phyloP scores from a whole-genome alignment of 1,284 basidiomycete species.

The Neonothopanus nambi region DNA sequence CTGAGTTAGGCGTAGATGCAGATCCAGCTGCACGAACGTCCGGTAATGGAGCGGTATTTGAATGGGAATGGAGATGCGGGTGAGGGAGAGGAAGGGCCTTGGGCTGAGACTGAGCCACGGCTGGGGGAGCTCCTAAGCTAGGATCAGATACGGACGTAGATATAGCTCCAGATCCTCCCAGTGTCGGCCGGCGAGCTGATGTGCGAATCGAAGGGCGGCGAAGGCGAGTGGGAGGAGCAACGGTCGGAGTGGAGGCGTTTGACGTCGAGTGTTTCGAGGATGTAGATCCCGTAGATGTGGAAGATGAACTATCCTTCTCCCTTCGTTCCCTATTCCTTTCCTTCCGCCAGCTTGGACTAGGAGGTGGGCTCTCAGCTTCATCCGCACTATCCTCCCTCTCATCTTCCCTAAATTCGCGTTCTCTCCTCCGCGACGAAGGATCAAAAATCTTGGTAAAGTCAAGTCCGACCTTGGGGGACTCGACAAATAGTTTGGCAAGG shows the following conservation, averaged over 20 bases:
- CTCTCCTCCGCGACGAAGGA: constrained; percentile 35
- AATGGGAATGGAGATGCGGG: constrained; percentile 22
- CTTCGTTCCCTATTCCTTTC: constrained; percentile 24
- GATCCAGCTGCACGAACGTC: constrained; percentile 13
- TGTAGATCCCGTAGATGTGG: constrained; percentile 5
- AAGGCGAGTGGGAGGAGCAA: constrained; percentile 38
- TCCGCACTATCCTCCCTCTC: constrained; percentile 10
- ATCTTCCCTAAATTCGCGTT: constrained; percentile 3
- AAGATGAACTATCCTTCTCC: constrained; percentile 17
- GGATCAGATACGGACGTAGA: constrained; percentile 24
- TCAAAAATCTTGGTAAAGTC: constrained; percentile 78
- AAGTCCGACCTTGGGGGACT: constrained; percentile 64
- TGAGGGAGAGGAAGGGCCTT: constrained; percentile 44
- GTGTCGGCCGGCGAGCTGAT: constrained; percentile 23
- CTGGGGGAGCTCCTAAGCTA: constrained; percentile 22
- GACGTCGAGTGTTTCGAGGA: constrained; percentile 16
- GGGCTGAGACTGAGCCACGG: constrained; percentile 22
- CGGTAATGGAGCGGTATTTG: constrained; percentile 18
- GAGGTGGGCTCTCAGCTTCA: constrained; percentile 29
- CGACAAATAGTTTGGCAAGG: constrained; percentile 61
- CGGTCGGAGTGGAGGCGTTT: constrained; percentile 1
- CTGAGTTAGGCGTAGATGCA: background rate
- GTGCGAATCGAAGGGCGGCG: constrained; percentile 45
- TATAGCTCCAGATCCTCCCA: constrained; percentile 18
- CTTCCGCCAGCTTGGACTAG: constrained; percentile 41